Percentiles rank a stretch among this genome's conserved stretches.
These are phyloP conservation scores for Carex cristatella DNA, from an alignment of 176 grass and related monocot species.

Conservation along the genomic window DNA sequence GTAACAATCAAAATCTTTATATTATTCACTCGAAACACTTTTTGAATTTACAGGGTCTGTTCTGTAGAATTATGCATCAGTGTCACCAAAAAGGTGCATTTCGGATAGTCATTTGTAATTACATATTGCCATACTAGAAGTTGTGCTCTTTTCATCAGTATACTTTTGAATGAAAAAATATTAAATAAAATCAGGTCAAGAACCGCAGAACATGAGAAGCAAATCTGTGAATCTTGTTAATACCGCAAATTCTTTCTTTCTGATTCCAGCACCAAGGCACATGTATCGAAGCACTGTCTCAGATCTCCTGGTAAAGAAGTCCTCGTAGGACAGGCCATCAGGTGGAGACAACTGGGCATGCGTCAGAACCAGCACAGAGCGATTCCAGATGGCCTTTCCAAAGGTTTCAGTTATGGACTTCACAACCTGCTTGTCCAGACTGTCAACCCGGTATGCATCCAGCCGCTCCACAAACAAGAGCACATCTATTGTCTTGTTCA, in stretches of 20 bases:
- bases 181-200: neutral
- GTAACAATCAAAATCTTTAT: neutral
- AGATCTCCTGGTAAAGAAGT: conserved; percentile 76
- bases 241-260: conserved; percentile 68
- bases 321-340: conserved; percentile 82
- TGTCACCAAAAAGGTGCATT: neutral
- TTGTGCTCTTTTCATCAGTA: neutral
- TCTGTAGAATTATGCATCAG: neutral
- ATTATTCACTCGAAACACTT: neutral
- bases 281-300: conserved; percentile 65
- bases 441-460: too few relatives aligned
- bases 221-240: neutral
- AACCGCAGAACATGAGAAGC: neutral
- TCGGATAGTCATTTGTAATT: neutral
- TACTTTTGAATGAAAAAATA: neutral
- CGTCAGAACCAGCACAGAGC: conserved; percentile 74
- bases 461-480: too few relatives aligned
- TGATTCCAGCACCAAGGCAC: conserved; percentile 46
- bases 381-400: conserved; percentile 82
- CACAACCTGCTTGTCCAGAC: conserved; percentile 10
- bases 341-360: conserved; percentile 89
- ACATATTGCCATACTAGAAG: neutral
- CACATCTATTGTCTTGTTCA: conserved; percentile 85
- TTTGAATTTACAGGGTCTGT: neutral
- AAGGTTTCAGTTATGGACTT: conserved; percentile 71